Base-by-base conservation (phyloP, 2,329 filamentous ascomycete species). In the Colletotrichum gloeosporioides region DNA sequence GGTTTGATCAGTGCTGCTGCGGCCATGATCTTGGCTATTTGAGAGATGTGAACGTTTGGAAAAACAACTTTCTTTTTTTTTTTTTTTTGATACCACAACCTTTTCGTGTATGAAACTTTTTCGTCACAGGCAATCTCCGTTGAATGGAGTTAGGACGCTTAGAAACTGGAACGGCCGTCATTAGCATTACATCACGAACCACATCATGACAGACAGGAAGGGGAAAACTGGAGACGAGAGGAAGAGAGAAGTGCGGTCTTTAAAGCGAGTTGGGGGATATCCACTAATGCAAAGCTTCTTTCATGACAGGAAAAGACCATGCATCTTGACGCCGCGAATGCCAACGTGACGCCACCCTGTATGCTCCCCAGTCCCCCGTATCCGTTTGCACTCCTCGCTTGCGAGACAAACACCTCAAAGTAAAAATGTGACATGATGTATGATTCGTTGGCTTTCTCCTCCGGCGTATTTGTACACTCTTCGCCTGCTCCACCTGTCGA, bases 231-330 rank as follows among this genome's bases (percentile, higher is more conserved):
- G 55, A 32, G 36, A 34, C n/a, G 25, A 22, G 34, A 72, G 16
- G 27, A 31, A n/a, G 31, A 13, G 22, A 61, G 34, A 53, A 39
- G 15, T 53, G 63, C 66, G 29, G 32, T 59, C 32, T 69, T 69
- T 44, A 75, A 72, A 63, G 62, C 62, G 64, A 69, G 59, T 64
- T 49, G 55, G 69, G 70, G 67, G 27, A 76, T 76, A 73, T 76
- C 57, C 31, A 73, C 69, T 73, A 64, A 73, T 73, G 73, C 64
- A 65, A 73, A 69, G 12, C 3, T 65, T 39, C 31, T 36, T 22
- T 67, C 31, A 66, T 31, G 36, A 53, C 31, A 27, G 64, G 53
- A 4, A 18, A 22, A 36, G 22, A 67, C 27, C 9, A 32, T 34
- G 22, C 53, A 25, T 39, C 16, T n/a, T 63, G 57, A 55, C 12